Percentiles rank a stretch among this genome's conserved stretches.
Evolutionary conservation across 352 stramenopile genomes (phyloP).

Genomic region (Phytophthora pluvialis): DNA sequence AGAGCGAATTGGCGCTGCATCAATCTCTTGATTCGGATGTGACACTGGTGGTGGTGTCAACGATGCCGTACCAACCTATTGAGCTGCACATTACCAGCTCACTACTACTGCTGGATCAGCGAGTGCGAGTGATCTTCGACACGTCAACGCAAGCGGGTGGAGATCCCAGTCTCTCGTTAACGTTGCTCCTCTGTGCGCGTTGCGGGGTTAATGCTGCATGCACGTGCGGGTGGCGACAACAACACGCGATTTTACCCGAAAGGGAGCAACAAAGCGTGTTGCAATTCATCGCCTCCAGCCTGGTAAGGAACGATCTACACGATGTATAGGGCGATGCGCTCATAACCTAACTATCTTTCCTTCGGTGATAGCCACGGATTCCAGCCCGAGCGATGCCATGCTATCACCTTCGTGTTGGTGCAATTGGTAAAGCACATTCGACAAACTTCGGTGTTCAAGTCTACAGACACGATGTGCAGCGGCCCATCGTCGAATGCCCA

Average conservation of each 20-base stretch:
- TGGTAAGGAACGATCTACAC: slow-evolving; percentile 25
- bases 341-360: background rate
- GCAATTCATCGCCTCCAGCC: slow-evolving; percentile 33
- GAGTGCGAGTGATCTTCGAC: slow-evolving; percentile 27
- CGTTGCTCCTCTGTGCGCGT: slow-evolving; percentile 33
- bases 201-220: slow-evolving; percentile 25
- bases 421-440: background rate
- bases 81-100: slow-evolving; percentile 13
- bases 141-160: background rate
- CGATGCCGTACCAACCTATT: slow-evolving; percentile 4
- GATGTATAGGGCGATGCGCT: no score
- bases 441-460: slow-evolving; percentile 37
- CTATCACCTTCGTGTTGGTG: slow-evolving; percentile 12
- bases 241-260: slow-evolving; percentile 24
- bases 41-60: slow-evolving; percentile 14
- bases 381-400: slow-evolving; percentile 1
- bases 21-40: slow-evolving; percentile 1
- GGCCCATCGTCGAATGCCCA: slow-evolving; percentile 48
- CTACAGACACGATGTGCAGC: slow-evolving; percentile 41
- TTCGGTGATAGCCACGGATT: slow-evolving; percentile 2
- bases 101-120: background rate
- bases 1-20: background rate
- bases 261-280: slow-evolving; percentile 40
- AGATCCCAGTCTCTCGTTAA: slow-evolving; percentile 8
- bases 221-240: slow-evolving; percentile 35